These are phyloP conservation scores for Tolypocladium capitatum DNA, from an alignment of 2,329 filamentous ascomycete genomes.

Conservation along the genomic window DNA sequence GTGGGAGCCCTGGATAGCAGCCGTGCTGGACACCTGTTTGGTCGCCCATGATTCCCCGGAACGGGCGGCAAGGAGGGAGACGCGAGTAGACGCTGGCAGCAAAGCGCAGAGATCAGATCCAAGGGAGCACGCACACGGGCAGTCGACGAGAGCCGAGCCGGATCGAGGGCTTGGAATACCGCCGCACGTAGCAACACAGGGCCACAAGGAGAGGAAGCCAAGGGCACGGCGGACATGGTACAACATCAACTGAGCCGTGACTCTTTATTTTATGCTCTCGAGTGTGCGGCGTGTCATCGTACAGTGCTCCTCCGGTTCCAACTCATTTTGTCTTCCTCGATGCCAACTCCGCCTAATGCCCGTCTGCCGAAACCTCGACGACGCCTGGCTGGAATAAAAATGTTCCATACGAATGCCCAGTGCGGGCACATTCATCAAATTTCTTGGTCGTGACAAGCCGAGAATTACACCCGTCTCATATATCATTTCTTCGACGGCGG, in stretches of 20 bases:
- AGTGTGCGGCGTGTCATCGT: neutral
- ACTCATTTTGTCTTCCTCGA: neutral
- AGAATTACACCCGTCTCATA: neutral
- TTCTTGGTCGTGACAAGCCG: neutral
- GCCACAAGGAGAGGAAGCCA: neutral
- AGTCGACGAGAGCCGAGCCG: no score
- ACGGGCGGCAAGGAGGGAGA: no score
- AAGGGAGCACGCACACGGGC: no score
- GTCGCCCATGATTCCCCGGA: neutral
- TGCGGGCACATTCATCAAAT: neutral
- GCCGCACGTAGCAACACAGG: no score
- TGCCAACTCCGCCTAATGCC: neutral
- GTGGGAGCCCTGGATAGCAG: no score
- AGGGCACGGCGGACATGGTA: no score
- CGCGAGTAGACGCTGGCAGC: no score
- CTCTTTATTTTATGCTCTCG: neutral
- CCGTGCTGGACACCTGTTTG: neutral
- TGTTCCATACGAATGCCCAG: neutral
- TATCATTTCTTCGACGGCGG: conserved; percentile 13
- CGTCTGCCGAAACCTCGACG: neutral
- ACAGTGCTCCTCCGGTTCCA: neutral
- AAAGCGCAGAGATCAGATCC: no score
- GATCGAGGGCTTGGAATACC: no score
- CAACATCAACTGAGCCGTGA: neutral
- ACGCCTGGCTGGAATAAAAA: neutral